Conservation (phyloP, 352 stramenopile genomes). For the Globisporangium alternatum region DNA sequence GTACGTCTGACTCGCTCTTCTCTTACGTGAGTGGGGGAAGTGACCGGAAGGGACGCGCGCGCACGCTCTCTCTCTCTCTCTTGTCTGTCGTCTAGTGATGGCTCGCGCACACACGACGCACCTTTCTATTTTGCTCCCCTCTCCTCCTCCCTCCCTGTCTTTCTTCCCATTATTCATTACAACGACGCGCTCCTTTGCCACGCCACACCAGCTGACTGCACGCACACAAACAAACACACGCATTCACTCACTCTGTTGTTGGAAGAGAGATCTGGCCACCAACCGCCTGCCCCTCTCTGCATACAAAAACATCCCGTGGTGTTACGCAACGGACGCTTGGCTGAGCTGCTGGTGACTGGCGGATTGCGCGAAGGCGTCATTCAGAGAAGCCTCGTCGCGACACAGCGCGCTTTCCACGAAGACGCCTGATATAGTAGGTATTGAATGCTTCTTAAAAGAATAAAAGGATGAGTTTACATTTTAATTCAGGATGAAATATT, state of each 20-base stretch:
- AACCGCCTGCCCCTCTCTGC: background rate
- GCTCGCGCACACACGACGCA: background rate
- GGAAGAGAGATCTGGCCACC: too few species aligned
- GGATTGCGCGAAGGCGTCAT: background rate
- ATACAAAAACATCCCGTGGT: background rate
- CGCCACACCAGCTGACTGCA: background rate
- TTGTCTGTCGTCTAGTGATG: slow-evolving; percentile 1
- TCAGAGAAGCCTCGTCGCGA: background rate
- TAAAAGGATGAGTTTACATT: too few species aligned
- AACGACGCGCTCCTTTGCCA: background rate
- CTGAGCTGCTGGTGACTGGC: background rate
- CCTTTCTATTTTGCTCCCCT: slow-evolving; percentile 9
- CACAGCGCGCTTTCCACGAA: too few species aligned
- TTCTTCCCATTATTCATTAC: slow-evolving; percentile 9
- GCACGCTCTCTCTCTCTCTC: background rate
- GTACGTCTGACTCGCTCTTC: slow-evolving; percentile 4
- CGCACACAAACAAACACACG: background rate
- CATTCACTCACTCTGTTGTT: background rate
- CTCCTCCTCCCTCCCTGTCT: background rate
- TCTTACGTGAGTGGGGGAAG: background rate
- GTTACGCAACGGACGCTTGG: background rate
- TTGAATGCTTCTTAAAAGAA: too few species aligned
- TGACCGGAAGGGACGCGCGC: slow-evolving; percentile 5
- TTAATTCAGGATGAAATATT: too few species aligned
- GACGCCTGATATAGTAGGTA: too few species aligned